Evolutionary conservation across 2,329 filamentous ascomycete genomes (phyloP), one percentile per base, ranked within the genome.

Genomic region (Pyrenophora graminea): DNA sequence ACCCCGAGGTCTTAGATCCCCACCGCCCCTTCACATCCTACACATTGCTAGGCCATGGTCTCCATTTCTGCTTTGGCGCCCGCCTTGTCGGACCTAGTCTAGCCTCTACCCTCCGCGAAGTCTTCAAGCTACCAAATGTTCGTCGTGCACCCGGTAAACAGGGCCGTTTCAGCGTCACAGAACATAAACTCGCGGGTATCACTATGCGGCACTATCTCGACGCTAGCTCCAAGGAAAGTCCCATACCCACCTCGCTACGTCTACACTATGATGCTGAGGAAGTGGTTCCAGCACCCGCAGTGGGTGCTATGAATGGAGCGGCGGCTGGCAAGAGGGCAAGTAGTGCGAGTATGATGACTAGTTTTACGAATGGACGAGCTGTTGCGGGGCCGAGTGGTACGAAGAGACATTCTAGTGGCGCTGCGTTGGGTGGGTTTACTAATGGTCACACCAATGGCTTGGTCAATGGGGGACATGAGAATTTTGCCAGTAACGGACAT

Each of bases 161-260:
- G 51, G 69, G 69, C 2, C 52, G 50, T 1, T 80, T 82, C 45
- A 70, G 65, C 2, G 69, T 71, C 9, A 73, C 78, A 0, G 74
- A 80, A 52, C 72, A 77, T 45, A 69, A 79, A 15, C 63, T 81
- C 59, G 78, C 74, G 6, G 79, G 79, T 2, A 71, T 81, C 2
- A 75, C 74, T 43, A 76, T 80, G 70, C 74, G 74, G 61, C 67
- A 75, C 45, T 82, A 81, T 56, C 63, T 82, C 37, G 79, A 82
- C 70, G 69, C 68, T 6, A 78, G 73, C 59, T 70, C 78, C 8
- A 76, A 70, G 50, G 79, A 82, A 64, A 73, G 68, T 12, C 77
- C 78, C 0, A 76, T 69, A 21, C 61, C 66, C 4, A 68, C 61
- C 8, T 62, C 59, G 25, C 42, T 71, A 39, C 61, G 56, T 2